Conservation (phyloP, 2,329 filamentous ascomycete genomes). For the Graphiopsis chlorocephala region DNA sequence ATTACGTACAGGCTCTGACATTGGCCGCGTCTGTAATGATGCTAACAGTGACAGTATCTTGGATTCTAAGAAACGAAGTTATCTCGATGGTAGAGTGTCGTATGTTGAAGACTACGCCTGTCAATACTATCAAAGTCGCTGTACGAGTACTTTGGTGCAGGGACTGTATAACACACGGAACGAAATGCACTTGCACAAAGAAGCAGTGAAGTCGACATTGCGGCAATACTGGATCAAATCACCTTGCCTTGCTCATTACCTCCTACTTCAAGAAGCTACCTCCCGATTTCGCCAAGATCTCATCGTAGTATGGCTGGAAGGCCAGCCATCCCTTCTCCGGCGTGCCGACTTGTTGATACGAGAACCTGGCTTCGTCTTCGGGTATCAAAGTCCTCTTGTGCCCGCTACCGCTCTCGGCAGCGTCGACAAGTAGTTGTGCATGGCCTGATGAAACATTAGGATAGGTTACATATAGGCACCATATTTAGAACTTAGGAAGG, state of each 20-base stretch:
- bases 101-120: no score
- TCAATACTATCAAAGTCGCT: no score
- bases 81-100: no score
- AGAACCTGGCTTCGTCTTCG: constrained; percentile 41
- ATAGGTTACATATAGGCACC: background rate
- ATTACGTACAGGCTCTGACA: no score
- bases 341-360: constrained; percentile 43
- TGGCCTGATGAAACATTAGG: constrained; percentile 26
- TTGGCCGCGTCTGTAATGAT: no score
- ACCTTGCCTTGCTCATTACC: background rate
- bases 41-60: no score
- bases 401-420: constrained; percentile 39
- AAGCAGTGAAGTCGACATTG: background rate
- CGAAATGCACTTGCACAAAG: background rate
- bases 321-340: constrained; percentile 52
- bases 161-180: background rate
- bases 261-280: constrained; percentile 47
- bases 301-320: constrained; percentile 55
- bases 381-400: constrained; percentile 41
- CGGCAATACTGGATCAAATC: background rate
- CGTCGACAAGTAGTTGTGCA: constrained; percentile 45
- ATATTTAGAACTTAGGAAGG: background rate
- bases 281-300: constrained; percentile 50
- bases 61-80: no score
- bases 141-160: no score